These are phyloP conservation scores for Agaricales sp. DNA, from an alignment of 1,284 basidiomycete species.

Conservation along the genomic window DNA sequence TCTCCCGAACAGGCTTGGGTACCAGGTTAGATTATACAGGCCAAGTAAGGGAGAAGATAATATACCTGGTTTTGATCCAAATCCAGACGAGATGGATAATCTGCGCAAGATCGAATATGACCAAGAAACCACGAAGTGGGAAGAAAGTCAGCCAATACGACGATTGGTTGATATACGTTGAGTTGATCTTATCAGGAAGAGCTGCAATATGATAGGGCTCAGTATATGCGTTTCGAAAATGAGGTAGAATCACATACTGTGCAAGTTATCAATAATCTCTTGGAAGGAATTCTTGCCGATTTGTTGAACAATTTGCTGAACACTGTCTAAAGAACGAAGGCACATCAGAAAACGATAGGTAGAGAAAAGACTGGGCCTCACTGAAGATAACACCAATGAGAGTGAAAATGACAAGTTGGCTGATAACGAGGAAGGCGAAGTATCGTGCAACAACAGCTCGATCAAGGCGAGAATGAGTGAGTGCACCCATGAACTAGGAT, in stretches of 20 bases:
- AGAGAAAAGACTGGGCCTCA: slow-evolving; percentile 25
- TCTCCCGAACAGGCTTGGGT: slow-evolving; percentile 75
- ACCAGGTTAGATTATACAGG: slow-evolving; percentile 1
- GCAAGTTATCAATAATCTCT: slow-evolving; percentile 57
- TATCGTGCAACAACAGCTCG: slow-evolving; percentile 86
- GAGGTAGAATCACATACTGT: slow-evolving; percentile 34
- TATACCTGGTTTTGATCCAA: slow-evolving; percentile 70
- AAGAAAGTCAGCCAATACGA: slow-evolving; percentile 95
- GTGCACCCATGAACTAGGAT: slow-evolving; percentile 63
- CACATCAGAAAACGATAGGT: slow-evolving; percentile 1
- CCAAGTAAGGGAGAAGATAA: slow-evolving; percentile 3
- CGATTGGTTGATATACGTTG: slow-evolving; percentile 75
- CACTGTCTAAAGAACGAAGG: slow-evolving; percentile 33
- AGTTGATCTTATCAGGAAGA: slow-evolving; percentile 62
- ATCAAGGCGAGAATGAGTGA: slow-evolving; percentile 74
- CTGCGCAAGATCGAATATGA: slow-evolving; percentile 93
- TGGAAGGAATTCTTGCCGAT: slow-evolving; percentile 61
- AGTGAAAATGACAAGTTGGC: slow-evolving; percentile 86
- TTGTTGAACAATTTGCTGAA: slow-evolving; percentile 56
- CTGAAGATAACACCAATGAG: slow-evolving; percentile 83
- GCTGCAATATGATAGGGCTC: slow-evolving; percentile 26
- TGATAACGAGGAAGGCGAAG: slow-evolving; percentile 86
- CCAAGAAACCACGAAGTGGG: slow-evolving; percentile 91
- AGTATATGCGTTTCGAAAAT: not conserved
- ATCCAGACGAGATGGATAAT: slow-evolving; percentile 84